A percentile compares a stretch with the other conserved stretches of the same genome.
phyloP scores from a whole-genome alignment of 2,329 filamentous ascomycete species.

The Proliferodiscus dingleyae region DNA sequence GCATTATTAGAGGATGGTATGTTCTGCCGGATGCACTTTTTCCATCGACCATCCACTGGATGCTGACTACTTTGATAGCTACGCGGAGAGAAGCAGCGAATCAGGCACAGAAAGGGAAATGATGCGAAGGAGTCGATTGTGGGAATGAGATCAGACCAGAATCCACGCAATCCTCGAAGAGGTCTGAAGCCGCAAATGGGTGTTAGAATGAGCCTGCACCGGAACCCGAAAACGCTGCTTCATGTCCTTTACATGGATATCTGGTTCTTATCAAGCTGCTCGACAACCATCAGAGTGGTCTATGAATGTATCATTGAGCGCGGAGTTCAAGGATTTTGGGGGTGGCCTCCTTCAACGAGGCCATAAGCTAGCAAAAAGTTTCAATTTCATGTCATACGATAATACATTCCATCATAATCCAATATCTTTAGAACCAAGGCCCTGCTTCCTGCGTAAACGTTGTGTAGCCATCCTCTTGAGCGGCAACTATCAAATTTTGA shows the following conservation, averaged over 20 bases:
- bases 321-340: constrained; percentile 1
- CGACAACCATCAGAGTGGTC: background rate
- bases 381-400: no score
- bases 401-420: no score
- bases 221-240: no score
- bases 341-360: no score
- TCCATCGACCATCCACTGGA: background rate
- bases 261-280: background rate
- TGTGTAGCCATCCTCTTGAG: no score
- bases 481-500: no score
- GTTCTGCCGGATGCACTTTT: constrained; percentile 13
- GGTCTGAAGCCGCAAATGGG: background rate
- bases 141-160: background rate
- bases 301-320: constrained; percentile 1
- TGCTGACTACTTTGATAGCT: constrained; percentile 19
- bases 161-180: background rate
- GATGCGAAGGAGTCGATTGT: constrained; percentile 15
- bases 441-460: no score
- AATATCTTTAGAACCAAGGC: no score
- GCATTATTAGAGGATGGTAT: constrained; percentile 66
- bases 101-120: constrained; percentile 44
- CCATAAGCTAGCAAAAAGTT: constrained; percentile 1
- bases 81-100: constrained; percentile 42
- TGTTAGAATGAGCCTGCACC: no score
- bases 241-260: no score